Base-by-base conservation (phyloP, 495 filamentous ascomycete genomes). In the Baudoinia panamericana region DNA sequence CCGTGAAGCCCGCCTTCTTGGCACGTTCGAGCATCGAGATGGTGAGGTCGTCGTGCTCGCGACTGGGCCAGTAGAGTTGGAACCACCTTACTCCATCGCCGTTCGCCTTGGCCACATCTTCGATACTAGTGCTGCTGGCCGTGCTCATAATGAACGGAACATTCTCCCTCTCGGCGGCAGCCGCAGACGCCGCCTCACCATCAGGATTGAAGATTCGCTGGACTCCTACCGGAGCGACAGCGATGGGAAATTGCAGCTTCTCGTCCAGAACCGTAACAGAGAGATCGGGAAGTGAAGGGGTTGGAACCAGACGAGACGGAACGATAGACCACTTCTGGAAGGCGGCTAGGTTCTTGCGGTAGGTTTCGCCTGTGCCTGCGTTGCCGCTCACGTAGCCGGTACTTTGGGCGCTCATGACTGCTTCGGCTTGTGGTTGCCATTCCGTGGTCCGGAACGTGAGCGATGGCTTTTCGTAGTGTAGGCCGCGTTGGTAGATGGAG, bases 21-120 rank as follows among this genome's bases (percentile, higher is more conserved):
- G 78, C 80, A 17, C 78, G 70, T n/a, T 62, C 58, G 26, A 83
- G 62, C 24, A 82, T 55, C 2, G 72, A 72, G 0, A 66, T 44
- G 0, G 80, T 81, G 32, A 81, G 54, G 3, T 72, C 63, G 30
- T 75, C 62, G 52, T 75, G 66, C 12, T 45, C 48, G 21, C 18
- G 6, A 4, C 10, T 5, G 1, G 75, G 75, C 73, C 76, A 79
- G 56, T 84, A 85, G 6, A 85, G 65, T 53, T 85, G 79, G 52
- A 70, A 83, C 67, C 72, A 63, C 40, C 66, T 48, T 2, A 46
- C 30, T 0, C 66, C 57, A 10, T 53, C 37, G 2, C 54, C 62
- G n/a, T 55, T 63, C 0, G 61, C 66, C 15, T 43, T 45, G 0
- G 67, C 67, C 1, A 67, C 59, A 12, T 69, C 58, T 34, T 70